Evolutionary conservation across 306 rosid genomes (phyloP).

Genomic region (Trifolium subterraneum): DNA sequence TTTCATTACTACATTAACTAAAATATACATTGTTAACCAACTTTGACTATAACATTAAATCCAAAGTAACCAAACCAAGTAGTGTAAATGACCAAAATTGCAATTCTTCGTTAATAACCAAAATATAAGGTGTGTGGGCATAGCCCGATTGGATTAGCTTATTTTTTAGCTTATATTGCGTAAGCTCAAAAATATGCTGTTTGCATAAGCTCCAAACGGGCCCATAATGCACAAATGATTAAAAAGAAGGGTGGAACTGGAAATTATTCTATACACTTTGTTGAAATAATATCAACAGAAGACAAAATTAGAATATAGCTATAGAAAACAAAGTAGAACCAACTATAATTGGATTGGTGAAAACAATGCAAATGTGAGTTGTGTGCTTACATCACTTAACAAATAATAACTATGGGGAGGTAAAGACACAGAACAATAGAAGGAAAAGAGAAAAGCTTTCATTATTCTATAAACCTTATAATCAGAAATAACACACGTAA

Average conservation of each 20-base stretch:
- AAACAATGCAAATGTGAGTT: not conserved
- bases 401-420: not conserved
- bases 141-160: no score
- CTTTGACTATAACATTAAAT: no score
- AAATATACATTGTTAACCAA: no score
- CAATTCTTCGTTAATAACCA: no score
- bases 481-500: slow-evolving; percentile 15
- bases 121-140: not conserved
- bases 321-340: not conserved
- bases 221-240: not conserved
- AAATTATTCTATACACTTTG: not conserved
- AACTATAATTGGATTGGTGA: not conserved
- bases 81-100: no score
- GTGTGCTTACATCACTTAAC: not conserved
- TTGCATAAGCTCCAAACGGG: no score
- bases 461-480: slow-evolving; percentile 8
- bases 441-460: not conserved
- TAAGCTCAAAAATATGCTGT: no score
- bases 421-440: not conserved
- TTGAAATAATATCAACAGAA: not conserved
- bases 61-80: no score
- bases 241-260: not conserved
- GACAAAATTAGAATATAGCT: no score
- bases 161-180: no score
- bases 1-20: no score